Evolutionary conservation across 2,329 filamentous ascomycete species (phyloP).

Genomic region (Verticillium alfalfae): DNA sequence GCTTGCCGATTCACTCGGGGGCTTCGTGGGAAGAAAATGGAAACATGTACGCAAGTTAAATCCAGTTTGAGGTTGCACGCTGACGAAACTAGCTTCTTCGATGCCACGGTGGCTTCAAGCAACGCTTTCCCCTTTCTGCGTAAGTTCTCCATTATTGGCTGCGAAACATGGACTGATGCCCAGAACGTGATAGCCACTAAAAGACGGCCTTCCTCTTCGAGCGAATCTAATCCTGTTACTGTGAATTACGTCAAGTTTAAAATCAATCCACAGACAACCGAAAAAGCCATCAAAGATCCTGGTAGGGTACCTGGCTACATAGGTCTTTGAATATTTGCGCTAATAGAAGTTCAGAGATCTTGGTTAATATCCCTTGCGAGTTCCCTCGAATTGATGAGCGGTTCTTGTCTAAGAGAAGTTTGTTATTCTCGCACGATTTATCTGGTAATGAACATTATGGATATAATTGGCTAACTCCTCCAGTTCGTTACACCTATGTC

Average conservation of each 20-base stretch:
- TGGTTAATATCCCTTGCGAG: conserved; percentile 31
- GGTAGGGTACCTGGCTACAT: too few relatives aligned
- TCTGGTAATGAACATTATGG: not conserved
- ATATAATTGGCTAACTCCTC: conserved; percentile 20
- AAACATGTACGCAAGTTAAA: conserved; percentile 4
- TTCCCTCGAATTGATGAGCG: conserved; percentile 40
- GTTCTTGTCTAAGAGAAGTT: conserved; percentile 22
- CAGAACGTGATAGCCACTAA: too few relatives aligned
- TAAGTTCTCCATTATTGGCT: conserved; percentile 11
- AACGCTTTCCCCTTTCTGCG: conserved; percentile 18
- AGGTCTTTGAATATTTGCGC: not conserved
- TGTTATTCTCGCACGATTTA: conserved; percentile 14
- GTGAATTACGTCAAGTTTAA: too few relatives aligned
- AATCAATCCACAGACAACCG: too few relatives aligned
- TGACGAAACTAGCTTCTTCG: not conserved
- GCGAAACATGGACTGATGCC: too few relatives aligned
- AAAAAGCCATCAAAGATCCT: too few relatives aligned
- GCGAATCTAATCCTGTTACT: too few relatives aligned
- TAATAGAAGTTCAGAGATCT: conserved; percentile 12
- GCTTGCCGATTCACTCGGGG: conserved; percentile 9
- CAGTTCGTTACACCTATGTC: conserved; percentile 24
- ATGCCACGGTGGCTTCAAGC: conserved; percentile 17
- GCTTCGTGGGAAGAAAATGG: conserved; percentile 9
- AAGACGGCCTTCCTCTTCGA: too few relatives aligned
- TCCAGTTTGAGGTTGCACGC: not conserved